Base-by-base conservation (phyloP, 805 yeast genomes). In the Saccharomycopsis selenospora region DNA sequence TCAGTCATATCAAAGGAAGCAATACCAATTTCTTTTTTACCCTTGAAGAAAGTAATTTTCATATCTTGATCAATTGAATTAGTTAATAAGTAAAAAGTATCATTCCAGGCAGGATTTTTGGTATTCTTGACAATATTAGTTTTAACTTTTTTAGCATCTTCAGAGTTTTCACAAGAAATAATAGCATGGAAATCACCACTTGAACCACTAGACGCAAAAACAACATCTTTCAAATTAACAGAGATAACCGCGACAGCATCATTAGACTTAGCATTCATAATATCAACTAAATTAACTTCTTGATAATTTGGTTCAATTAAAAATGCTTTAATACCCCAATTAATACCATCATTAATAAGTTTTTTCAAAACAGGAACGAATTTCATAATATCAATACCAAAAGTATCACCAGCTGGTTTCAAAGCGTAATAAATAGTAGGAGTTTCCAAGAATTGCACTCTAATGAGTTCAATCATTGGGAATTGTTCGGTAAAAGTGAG, bases 331-430 rank as follows among this genome's bases (percentile, higher is more conserved):
- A 80, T 78, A 55, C 68, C 82, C 43, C 85, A 67, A 63, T 85
- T 83, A 59, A 85, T 78, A 62, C 82, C 71, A 20, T 75, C 71
- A 54, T 81, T 84, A 47, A 85, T 89, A 59, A 85, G 80, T 2
- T 79, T 69, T 22, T 86, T 74, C 60, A 85, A 75, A 53, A 93
- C 93, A 3, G 95, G 95, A 55, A 85, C 74, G 57, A 85, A 72
- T 2, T 90, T 80, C 95, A 85, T 85, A 56, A 85, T 76, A 66
- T 85, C 95, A 40, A 85, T 60, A 53, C 95, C 95, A 52, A 85
- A 73, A n/a, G 90, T 81, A 61, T 85, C 91, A 67, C 95, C 93
- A 62, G 93, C 93, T 7, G 95, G 95, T 61, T 85, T 85, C 69
- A 85, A 75, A 18, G 80, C 82, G 62, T 84, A 85, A 60, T 82